These are phyloP conservation scores for Dalbergia cultrata DNA, from an alignment of 306 rosid species.

Conservation along the genomic window DNA sequence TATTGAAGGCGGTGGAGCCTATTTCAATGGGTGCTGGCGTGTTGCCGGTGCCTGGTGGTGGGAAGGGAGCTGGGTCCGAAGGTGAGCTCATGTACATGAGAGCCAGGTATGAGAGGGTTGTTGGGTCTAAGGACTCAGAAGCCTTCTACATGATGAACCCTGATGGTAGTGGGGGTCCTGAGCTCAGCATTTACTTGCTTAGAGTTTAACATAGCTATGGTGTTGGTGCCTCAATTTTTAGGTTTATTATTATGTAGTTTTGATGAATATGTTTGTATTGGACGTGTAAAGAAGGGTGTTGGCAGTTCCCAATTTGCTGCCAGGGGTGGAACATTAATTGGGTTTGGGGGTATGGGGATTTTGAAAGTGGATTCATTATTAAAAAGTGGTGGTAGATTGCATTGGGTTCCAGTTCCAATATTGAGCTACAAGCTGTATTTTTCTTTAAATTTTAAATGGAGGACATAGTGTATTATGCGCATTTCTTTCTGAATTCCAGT, in stretches of 20 bases:
- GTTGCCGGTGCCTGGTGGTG: conserved; percentile 61
- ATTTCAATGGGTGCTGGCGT: conserved; percentile 95
- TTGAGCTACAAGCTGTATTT: conserved; percentile 1
- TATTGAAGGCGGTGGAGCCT: conserved; percentile 80
- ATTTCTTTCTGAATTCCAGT: neutral
- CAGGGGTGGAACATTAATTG: neutral
- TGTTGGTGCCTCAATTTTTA: neutral
- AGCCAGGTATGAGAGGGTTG: conserved; percentile 86
- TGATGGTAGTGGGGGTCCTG: conserved; percentile 83
- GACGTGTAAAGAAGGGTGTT: conserved; percentile 29
- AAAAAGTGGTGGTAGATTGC: neutral
- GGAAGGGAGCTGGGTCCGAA: conserved; percentile 56
- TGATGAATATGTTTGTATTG: neutral
- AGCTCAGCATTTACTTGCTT: conserved; percentile 83
- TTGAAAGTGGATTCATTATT: neutral
- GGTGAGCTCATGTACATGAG: conserved; percentile 96
- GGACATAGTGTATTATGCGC: neutral
- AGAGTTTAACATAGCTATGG: conserved; percentile 54
- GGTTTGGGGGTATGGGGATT: neutral
- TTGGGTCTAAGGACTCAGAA: conserved; percentile 88
- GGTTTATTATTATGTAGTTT: conserved; percentile 31
- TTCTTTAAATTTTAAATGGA: conserved; percentile 27
- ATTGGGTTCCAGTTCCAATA: neutral
- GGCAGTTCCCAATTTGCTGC: conserved; percentile 4
- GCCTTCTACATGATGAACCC: conserved; percentile 92